Evolutionary conservation across 306 rosid genomes (phyloP), one percentile per base, ranked within the genome.

Genomic region (Casuarina glauca): DNA sequence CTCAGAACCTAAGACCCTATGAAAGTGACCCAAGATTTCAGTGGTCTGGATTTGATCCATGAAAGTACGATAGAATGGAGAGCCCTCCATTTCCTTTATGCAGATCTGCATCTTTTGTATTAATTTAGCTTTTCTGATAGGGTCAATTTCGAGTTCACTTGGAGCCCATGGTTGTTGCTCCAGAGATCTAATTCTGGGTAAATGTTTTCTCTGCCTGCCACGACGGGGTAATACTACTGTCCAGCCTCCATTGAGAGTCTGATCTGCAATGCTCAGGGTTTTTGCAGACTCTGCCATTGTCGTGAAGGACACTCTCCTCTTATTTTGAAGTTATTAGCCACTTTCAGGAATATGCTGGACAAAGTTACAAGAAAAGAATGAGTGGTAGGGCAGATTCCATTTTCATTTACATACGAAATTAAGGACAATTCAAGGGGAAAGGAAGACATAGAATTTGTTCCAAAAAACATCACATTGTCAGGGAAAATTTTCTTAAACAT

Each of bases 141-240:
- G 78, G 54, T 89, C 86, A 9, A 32, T 83, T 79, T 81, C 85
- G 44, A 73, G 36, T 86, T 90, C 96, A n/a, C 83, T 52, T 15
- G 97, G 90, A 81, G 80, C 76, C 94, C 94, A 90, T 50, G 81
- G 81, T 78, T 79, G 84, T 74, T 78, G 85, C 72, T 86, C 87
- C 15, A 8, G 83, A 76, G 44, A 63, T 55, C 41, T 81, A 10
- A 45, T 43, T 74, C 60, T 64, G 38, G 83, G 61, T 3, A 79
- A 63, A 54, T 46, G 81, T 58, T 82, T 86, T 74, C 84, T 85
- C 63, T 79, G 85, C 48, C 55, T 88, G 36, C 90, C 79, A 26
- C 89, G 91, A 69, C 92, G 94, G 38, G 94, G 90, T 67, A 86
- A 66, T 72, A 94, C 94, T 71, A 92, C 78, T 0, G 87, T 94